A percentile compares a stretch with the other conserved stretches of the same genome.
Conservation (phyloP, 2,329 filamentous ascomycete genomes). For the Paecilomyces formosus region DNA sequence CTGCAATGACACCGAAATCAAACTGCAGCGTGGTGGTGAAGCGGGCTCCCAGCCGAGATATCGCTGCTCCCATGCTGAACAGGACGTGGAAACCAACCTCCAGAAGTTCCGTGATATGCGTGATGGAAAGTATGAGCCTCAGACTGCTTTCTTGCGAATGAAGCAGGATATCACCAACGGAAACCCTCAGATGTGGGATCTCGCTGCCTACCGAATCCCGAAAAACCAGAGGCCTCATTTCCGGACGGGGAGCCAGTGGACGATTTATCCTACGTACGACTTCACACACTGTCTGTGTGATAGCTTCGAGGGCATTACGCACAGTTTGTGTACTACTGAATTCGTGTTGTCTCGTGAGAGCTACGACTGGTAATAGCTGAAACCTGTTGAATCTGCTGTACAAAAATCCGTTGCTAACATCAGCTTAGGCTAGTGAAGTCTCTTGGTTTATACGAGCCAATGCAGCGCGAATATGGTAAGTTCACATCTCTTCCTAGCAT, state of each 20-base stretch:
- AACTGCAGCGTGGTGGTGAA: slow-evolving; percentile 76
- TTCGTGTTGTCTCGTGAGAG: slow-evolving; percentile 78
- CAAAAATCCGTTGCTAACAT: background rate
- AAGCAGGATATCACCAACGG: slow-evolving; percentile 61
- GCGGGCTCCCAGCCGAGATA: slow-evolving; percentile 61
- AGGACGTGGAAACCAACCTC: slow-evolving; percentile 68
- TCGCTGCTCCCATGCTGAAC: slow-evolving; percentile 69
- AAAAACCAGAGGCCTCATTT: slow-evolving; percentile 42
- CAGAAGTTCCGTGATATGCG: slow-evolving; percentile 40
- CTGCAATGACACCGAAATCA: slow-evolving; percentile 72
- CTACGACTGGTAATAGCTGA: slow-evolving; percentile 85
- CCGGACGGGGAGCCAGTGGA: slow-evolving; percentile 75
- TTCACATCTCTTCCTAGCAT: background rate
- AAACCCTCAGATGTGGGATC: slow-evolving; percentile 95
- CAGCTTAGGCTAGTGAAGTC: background rate
- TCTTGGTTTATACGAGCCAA: slow-evolving; percentile 76
- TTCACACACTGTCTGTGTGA: slow-evolving; percentile 88
- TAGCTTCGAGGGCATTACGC: slow-evolving; percentile 85
- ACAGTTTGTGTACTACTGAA: slow-evolving; percentile 88
- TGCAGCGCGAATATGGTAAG: slow-evolving; percentile 73
- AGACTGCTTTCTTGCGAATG: background rate
- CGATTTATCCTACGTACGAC: slow-evolving; percentile 92
- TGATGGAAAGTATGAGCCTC: background rate
- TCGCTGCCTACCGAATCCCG: slow-evolving; percentile 81
- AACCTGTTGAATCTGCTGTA: background rate